Evolutionary conservation across 2,329 filamentous ascomycete genomes (phyloP).

Genomic region (Berkeleyomyces basicola): DNA sequence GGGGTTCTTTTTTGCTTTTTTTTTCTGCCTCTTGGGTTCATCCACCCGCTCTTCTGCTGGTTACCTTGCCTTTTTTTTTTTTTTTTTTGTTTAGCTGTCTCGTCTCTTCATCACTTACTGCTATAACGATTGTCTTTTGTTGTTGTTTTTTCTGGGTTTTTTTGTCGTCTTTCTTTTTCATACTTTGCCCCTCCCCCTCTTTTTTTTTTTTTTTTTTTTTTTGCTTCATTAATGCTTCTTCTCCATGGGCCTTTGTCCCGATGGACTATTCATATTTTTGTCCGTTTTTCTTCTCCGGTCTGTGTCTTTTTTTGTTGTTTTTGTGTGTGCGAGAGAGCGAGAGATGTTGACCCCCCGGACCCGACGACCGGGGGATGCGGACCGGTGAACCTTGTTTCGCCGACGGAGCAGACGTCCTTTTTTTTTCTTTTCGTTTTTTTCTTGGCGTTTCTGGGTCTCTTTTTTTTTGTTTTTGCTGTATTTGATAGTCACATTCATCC

Average conservation of each 20-base stretch:
- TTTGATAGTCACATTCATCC: no score
- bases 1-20: slow-evolving; percentile 16
- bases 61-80: slow-evolving; percentile 14
- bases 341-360: no score
- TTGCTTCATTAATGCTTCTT: background rate
- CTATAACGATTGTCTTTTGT: background rate
- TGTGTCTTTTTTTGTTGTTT: background rate
- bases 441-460: no score
- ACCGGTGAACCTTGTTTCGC: no score
- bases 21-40: slow-evolving; percentile 9
- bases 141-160: background rate
- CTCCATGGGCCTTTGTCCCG: no score
- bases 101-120: background rate
- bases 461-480: no score
- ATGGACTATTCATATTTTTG: background rate
- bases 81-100: slow-evolving; percentile 10
- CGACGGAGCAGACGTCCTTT: no score
- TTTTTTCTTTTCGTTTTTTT: no score
- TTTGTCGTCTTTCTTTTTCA: background rate
- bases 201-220: background rate
- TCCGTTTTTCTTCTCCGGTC: background rate
- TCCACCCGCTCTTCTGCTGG: background rate
- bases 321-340: background rate
- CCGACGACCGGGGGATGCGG: no score
- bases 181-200: background rate